These are phyloP conservation scores for Fusarium temperatum DNA, from an alignment of 2,329 filamentous ascomycete genomes.

Conservation along the genomic window DNA sequence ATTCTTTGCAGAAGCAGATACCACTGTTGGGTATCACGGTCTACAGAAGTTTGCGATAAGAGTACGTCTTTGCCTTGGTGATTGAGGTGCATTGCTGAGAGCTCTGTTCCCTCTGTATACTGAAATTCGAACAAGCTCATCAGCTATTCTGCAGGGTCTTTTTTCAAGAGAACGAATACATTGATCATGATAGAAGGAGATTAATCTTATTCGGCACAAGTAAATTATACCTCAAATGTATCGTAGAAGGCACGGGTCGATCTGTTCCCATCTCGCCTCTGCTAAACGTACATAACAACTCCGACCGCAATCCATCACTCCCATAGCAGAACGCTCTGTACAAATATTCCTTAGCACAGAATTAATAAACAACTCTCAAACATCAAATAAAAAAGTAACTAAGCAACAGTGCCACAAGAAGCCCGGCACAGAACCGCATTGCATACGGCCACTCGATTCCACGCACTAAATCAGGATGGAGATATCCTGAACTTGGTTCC, in stretches of 20 bases:
- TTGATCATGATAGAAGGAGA: rapidly evolving
- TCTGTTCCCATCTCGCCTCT: too few species aligned
- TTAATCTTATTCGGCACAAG: too few species aligned
- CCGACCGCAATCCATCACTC: background rate
- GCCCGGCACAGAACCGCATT: background rate
- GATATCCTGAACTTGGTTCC: background rate
- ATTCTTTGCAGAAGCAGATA: too few species aligned
- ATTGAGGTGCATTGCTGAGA: background rate
- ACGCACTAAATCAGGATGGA: background rate
- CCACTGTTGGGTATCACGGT: too few species aligned
- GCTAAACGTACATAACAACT: too few species aligned
- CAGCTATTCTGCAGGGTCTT: background rate
- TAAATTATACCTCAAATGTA: too few species aligned
- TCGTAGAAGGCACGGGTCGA: too few species aligned
- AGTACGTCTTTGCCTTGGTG: background rate
- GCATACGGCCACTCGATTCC: background rate
- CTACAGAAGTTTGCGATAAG: too few species aligned
- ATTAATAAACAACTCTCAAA: too few species aligned
- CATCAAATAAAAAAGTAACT: too few species aligned
- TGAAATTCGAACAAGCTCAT: background rate
- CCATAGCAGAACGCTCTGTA: background rate
- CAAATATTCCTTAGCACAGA: rapidly evolving
- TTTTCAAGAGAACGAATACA: background rate
- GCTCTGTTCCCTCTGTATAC: background rate
- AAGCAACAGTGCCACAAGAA: background rate